phyloP scores from a whole-genome alignment of 768 basidiomycete species.

The Lentinula lateritia region DNA sequence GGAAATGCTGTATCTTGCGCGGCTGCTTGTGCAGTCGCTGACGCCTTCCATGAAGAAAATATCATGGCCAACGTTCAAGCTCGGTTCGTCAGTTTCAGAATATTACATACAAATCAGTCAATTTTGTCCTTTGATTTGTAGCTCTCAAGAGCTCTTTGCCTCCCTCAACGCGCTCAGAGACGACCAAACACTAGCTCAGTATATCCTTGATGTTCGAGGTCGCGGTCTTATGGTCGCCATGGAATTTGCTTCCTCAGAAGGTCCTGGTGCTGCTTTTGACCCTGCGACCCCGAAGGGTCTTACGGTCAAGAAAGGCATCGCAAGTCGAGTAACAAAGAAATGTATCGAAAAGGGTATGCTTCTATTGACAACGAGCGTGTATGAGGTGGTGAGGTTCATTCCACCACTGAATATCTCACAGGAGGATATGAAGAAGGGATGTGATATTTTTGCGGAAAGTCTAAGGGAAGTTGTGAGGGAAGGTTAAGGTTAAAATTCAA shows the following conservation, averaged over 20 bases:
- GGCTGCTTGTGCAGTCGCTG: conserved; percentile 77
- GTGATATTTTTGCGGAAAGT: conserved; percentile 59
- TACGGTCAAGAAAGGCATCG: conserved; percentile 36
- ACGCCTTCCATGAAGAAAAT: conserved; percentile 75
- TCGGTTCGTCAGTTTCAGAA: conserved; percentile 37
- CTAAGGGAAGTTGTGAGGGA: conserved; percentile 68
- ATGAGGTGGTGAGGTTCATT: conserved; percentile 88
- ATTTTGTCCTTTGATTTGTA: conserved; percentile 16
- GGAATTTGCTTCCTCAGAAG: conserved; percentile 66
- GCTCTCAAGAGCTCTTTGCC: conserved; percentile 68
- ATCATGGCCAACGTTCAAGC: conserved; percentile 74
- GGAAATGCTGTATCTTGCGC: conserved; percentile 93
- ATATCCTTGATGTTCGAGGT: conserved; percentile 85
- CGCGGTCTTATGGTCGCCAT: conserved; percentile 85
- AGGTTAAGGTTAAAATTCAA: not conserved
- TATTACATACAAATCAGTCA: not conserved
- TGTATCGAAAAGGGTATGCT: conserved; percentile 86
- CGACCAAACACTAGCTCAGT: conserved; percentile 43
- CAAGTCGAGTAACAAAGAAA: conserved; percentile 64
- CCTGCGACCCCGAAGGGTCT: conserved; percentile 23
- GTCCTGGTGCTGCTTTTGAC: conserved; percentile 41
- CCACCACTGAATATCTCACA: conserved; percentile 80
- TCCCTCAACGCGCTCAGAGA: conserved; percentile 51
- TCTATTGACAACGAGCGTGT: conserved; percentile 84
- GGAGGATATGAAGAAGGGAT: conserved; percentile 69